phyloP scores from a whole-genome alignment of 768 basidiomycete genomes.

The Russula virescens region DNA sequence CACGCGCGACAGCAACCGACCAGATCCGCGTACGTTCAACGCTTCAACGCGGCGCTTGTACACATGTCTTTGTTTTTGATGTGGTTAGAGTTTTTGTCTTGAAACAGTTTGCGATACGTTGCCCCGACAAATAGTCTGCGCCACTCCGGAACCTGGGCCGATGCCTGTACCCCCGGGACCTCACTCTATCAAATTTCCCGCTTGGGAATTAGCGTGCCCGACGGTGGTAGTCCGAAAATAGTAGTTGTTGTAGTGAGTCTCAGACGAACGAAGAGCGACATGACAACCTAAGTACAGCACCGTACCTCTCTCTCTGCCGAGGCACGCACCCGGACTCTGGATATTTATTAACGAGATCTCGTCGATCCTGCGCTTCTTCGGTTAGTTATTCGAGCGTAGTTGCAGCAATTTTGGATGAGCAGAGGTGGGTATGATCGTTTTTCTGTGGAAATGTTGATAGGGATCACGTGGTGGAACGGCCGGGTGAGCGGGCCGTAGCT shows the following conservation, averaged over 20 bases:
- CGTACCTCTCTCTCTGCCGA: neutral
- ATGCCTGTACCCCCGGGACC: neutral
- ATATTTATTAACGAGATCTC: neutral
- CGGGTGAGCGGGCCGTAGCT: neutral
- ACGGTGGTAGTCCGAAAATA: neutral
- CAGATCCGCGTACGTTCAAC: too few species aligned
- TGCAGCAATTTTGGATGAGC: too few species aligned
- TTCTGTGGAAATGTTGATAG: neutral
- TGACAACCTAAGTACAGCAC: neutral
- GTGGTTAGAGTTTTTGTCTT: too few species aligned
- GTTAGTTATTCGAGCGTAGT: neutral
- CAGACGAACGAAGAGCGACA: neutral
- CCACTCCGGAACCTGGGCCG: neutral
- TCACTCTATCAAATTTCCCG: neutral
- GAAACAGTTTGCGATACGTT: neutral
- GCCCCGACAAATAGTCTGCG: neutral
- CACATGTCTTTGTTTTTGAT: too few species aligned
- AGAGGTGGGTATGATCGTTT: neutral
- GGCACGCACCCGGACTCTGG: neutral
- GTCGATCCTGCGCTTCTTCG: neutral
- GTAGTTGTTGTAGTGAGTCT: slow-evolving; percentile 6
- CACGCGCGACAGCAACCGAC: too few species aligned
- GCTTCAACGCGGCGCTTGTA: too few species aligned
- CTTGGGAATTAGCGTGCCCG: neutral
- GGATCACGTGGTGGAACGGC: neutral